phyloP scores from a whole-genome alignment of 768 basidiomycete genomes.

The Strobilomyces dryophilus region DNA sequence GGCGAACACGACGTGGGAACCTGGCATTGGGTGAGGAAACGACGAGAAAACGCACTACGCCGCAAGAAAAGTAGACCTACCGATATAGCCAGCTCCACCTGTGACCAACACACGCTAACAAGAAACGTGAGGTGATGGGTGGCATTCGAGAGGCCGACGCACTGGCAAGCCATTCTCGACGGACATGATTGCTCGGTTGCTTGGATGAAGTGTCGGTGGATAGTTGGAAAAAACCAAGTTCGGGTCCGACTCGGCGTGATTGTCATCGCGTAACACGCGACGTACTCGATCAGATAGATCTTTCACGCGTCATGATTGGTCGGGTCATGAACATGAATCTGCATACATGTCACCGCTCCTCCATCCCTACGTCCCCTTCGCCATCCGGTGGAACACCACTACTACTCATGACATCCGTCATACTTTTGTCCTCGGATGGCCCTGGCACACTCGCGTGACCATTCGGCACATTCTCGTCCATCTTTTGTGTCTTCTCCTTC shows the following conservation, averaged over 20 bases:
- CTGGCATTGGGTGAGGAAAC: conserved; percentile 36
- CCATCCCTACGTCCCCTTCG: conserved; percentile 52
- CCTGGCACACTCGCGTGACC: conserved; percentile 25
- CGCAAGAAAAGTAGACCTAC: conserved; percentile 35
- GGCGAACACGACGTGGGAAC: conserved; percentile 89
- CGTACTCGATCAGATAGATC: not conserved
- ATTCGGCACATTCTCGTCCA: conserved; percentile 18
- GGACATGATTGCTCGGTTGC: conserved; percentile 21
- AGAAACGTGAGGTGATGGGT: conserved; percentile 9
- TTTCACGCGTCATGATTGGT: not conserved
- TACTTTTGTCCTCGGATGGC: conserved; percentile 21
- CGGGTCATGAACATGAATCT: not conserved
- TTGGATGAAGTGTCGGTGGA: not conserved
- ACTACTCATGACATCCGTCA: conserved; percentile 19
- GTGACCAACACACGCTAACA: conserved; percentile 62
- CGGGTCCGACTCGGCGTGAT: not conserved
- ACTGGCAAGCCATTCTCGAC: conserved; percentile 42
- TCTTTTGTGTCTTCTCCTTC: conserved; percentile 26
- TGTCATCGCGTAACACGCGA: conserved; percentile 15
- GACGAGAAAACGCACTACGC: not conserved
- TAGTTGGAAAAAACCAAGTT: not conserved
- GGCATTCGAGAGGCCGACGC: conserved; percentile 23
- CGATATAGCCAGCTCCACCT: conserved; percentile 89
- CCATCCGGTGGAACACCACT: conserved; percentile 20
- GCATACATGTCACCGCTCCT: conserved; percentile 27